Evolutionary conservation across 2,329 filamentous ascomycete genomes (phyloP).

Genomic region (Moelleriella libera): DNA sequence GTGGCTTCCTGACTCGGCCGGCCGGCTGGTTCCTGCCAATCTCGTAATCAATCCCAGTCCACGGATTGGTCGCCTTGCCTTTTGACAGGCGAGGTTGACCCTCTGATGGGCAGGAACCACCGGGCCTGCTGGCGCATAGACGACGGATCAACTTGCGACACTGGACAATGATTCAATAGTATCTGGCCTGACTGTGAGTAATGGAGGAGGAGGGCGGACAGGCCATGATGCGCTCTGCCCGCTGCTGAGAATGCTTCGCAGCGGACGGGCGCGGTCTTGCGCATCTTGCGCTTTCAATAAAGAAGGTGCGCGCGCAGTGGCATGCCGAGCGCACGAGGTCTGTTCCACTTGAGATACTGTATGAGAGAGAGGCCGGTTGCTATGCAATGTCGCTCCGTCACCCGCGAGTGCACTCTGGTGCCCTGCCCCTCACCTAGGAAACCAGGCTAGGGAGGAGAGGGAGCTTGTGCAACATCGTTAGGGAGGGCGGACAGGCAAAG

Average conservation of each 20-base stretch:
- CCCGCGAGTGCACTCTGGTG: background rate
- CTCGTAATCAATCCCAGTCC: background rate
- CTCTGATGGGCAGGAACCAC: background rate
- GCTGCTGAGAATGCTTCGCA: too few relatives aligned
- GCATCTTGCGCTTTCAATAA: too few relatives aligned
- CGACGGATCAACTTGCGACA: background rate
- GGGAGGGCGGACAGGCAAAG: background rate
- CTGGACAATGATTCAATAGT: background rate
- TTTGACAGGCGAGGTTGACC: background rate
- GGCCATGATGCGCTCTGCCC: too few relatives aligned
- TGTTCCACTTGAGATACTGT: background rate
- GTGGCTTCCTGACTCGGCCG: background rate
- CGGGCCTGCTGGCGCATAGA: background rate
- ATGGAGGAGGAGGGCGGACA: too few relatives aligned
- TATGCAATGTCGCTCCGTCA: slow-evolving; percentile 3
- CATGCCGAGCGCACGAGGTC: too few relatives aligned
- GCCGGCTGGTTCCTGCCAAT: background rate
- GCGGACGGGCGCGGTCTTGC: too few relatives aligned
- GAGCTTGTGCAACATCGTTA: background rate
- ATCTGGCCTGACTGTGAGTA: background rate
- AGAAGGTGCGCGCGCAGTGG: too few relatives aligned
- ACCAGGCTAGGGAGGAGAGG: slow-evolving; percentile 1
- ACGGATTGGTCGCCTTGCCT: background rate
- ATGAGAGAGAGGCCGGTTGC: background rate
- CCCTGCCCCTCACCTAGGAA: background rate